phyloP scores from a whole-genome alignment of 352 stramenopile genomes.

The Phytophthora syringae region DNA sequence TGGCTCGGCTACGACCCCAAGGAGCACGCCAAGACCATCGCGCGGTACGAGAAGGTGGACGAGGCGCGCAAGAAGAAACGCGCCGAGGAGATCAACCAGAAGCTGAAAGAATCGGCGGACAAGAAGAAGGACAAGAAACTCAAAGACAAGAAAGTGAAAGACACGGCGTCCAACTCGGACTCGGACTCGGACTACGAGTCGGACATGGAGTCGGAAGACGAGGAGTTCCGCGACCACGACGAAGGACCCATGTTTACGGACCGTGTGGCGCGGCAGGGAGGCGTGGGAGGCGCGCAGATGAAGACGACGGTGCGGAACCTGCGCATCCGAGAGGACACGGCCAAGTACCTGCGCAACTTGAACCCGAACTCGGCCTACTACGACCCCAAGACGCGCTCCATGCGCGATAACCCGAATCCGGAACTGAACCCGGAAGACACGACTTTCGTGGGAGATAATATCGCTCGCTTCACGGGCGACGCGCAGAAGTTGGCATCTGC shows the following conservation, averaged over 20 bases:
- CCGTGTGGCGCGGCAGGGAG: conserved; percentile 94
- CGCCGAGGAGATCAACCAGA: conserved; percentile 81
- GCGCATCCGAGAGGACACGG: conserved; percentile 99
- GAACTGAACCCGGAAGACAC: conserved; percentile 93
- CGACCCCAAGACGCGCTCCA: conserved; percentile 98
- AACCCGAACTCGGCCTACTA: conserved; percentile 99
- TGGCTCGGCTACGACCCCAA: conserved; percentile 95
- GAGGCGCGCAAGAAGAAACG: conserved; percentile 78
- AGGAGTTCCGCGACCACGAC: conserved; percentile 93
- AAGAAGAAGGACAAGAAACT: conserved; percentile 46
- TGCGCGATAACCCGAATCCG: conserved; percentile 98
- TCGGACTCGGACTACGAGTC: conserved; percentile 92
- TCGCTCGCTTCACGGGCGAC: conserved; percentile 93
- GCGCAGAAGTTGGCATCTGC: conserved; percentile 93
- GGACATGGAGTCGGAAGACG: conserved; percentile 88
- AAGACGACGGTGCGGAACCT: conserved; percentile 98
- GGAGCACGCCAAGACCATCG: conserved; percentile 81
- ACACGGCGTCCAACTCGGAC: conserved; percentile 48
- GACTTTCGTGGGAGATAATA: conserved; percentile 97
- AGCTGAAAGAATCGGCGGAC: conserved; percentile 56
- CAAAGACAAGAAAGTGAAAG: conserved; percentile 26
- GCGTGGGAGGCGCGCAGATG: conserved; percentile 98
- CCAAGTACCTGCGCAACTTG: conserved; percentile 99
- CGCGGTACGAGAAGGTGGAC: conserved; percentile 86
- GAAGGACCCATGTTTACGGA: conserved; percentile 95